Conservation (phyloP, 495 filamentous ascomycete species). For the Tetracladium setigerum region DNA sequence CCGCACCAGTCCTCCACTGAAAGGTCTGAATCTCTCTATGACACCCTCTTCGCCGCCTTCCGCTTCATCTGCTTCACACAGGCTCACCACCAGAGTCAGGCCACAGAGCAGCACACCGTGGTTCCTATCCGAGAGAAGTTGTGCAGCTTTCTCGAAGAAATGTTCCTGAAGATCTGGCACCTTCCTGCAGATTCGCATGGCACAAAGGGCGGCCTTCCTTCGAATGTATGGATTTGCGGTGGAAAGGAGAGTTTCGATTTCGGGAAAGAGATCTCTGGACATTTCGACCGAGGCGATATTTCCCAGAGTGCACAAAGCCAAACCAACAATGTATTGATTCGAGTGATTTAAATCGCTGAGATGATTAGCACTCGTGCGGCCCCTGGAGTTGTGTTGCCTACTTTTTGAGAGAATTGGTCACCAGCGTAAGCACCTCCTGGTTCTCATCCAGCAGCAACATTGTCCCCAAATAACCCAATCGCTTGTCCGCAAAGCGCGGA, state of each 20-base stretch:
- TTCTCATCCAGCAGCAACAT: conserved; percentile 97
- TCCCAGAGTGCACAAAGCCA: conserved; percentile 89
- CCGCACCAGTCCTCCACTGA: conserved; percentile 73
- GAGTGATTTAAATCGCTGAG: conserved; percentile 87
- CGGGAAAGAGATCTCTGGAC: conserved; percentile 94
- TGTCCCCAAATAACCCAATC: conserved; percentile 89
- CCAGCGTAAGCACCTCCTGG: conserved; percentile 92
- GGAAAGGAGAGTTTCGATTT: conserved; percentile 84
- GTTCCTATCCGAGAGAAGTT: conserved; percentile 82
- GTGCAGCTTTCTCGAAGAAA: conserved; percentile 87
- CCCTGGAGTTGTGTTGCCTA: conserved; percentile 30
- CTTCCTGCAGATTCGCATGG: conserved; percentile 98
- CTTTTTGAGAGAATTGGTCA: conserved; percentile 97
- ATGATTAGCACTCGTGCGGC: neutral
- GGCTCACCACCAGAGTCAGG: conserved; percentile 80
- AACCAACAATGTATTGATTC: conserved; percentile 96
- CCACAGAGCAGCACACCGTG: conserved; percentile 93
- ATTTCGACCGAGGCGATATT: conserved; percentile 98
- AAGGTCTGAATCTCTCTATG: conserved; percentile 80
- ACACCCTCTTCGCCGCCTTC: conserved; percentile 81
- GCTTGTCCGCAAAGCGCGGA: conserved; percentile 95
- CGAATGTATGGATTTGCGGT: conserved; percentile 95
- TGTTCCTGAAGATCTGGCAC: conserved; percentile 96
- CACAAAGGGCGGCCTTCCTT: conserved; percentile 95
- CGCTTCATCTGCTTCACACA: conserved; percentile 89